Evolutionary conservation across 176 grass and related monocot genomes (phyloP), one percentile per base, ranked within the genome.

Genomic region (Oryza meridionalis): DNA sequence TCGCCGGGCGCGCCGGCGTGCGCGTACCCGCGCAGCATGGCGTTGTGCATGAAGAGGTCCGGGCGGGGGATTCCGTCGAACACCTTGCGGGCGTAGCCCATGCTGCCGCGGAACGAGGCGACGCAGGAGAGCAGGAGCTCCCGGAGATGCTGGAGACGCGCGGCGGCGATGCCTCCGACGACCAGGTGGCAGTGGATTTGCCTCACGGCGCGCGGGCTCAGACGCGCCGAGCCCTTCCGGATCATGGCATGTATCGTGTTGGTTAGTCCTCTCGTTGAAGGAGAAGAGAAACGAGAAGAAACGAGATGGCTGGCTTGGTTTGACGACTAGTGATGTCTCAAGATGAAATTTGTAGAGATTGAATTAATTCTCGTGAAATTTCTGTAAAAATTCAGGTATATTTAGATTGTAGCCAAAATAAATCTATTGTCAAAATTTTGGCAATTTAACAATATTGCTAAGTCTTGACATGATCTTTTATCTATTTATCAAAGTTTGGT

Each of bases 1-100:
- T 16, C n/a, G 6, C 12, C 44, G 7, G 86, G 73, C 16, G 16
- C 62, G 16, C 37, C 19, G 12, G 35, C 27, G 40, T 88, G 78
- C 7, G 79, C 69, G 65, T 81, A 67, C 14, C 86, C 79, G 6
- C 75, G 78, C 1, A 89, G 15, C 83, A 92, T 72, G 79, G 87
- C 59, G 53, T 89, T 92, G 70, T 85, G 87, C 75, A 89, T 86
- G 65, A 92, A 89, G 51, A 89, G 65, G 82, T 92, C 86, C 25
- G 84, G 84, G 45, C 64, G 11, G 9, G 70, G 75, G 7, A 89
- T 92, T 84, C 80, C 78, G 27, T 86, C 87, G 55, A 89, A 89
- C 70, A 89, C 13, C n/a, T 59, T 80, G 65, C 55, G 65, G 14
- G 90, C 87, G 81, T 92, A 84, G 43, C 76, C 79, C 75, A 92